These are phyloP conservation scores for Hirsutella thompsonii DNA, from an alignment of 2,329 filamentous ascomycete species.

Conservation along the genomic window DNA sequence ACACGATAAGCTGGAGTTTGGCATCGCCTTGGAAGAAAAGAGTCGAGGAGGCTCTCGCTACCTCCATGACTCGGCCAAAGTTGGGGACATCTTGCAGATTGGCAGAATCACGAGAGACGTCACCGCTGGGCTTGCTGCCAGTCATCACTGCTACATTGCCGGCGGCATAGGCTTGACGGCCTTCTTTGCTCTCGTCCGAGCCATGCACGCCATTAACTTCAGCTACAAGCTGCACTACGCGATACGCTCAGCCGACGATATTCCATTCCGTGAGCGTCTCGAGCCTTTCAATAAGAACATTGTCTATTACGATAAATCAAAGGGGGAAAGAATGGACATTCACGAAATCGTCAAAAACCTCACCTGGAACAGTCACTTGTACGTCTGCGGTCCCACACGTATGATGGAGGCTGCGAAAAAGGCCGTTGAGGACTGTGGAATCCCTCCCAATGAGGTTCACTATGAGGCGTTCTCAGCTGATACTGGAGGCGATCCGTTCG, in stretches of 20 bases:
- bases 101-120: conserved; percentile 37
- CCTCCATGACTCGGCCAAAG: conserved; percentile 33
- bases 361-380: conserved; percentile 43
- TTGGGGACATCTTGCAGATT: conserved; percentile 37
- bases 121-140: conserved; percentile 29
- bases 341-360: conserved; percentile 31
- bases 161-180: conserved; percentile 57
- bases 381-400: conserved; percentile 45
- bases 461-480: conserved; percentile 46
- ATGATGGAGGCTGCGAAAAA: conserved; percentile 39
- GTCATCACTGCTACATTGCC: conserved; percentile 48
- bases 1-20: conserved; percentile 27
- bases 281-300: conserved; percentile 26
- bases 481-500: conserved; percentile 44
- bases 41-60: conserved; percentile 50
- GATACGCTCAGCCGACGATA: conserved; percentile 35
- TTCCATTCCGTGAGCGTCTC: conserved; percentile 40
- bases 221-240: conserved; percentile 45
- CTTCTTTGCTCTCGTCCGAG: conserved; percentile 37
- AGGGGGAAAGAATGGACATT: conserved; percentile 40
- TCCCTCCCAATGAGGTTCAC: conserved; percentile 40
- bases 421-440: conserved; percentile 25
- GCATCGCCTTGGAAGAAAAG: conserved; percentile 38
- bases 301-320: conserved; percentile 37
- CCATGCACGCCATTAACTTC: conserved; percentile 29